These are phyloP conservation scores for Pleurotus pulmonarius DNA, from an alignment of 768 basidiomycete species.

Conservation along the genomic window DNA sequence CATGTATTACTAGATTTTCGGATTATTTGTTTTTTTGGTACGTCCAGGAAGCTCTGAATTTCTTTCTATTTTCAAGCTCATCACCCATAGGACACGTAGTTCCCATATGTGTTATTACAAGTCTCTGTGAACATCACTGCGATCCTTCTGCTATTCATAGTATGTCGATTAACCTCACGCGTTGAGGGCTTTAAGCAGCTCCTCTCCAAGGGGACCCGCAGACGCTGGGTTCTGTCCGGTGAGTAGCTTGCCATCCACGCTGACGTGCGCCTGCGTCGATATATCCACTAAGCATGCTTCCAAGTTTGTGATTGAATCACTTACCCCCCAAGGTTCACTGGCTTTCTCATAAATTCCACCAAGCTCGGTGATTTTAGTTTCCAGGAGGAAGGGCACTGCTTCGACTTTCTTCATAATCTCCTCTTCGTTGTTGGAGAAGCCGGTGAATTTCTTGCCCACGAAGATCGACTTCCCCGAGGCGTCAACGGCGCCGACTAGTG, in stretches of 20 bases:
- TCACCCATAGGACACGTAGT: too few relatives aligned
- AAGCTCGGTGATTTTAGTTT: constrained; percentile 56
- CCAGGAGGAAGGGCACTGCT: constrained; percentile 70
- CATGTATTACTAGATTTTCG: constrained; percentile 33
- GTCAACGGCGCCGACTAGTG: constrained; percentile 54
- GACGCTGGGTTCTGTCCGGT: constrained; percentile 78
- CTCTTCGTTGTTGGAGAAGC: constrained; percentile 75
- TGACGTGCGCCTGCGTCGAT: constrained; percentile 40
- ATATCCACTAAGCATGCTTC: neutral
- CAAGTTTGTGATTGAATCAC: constrained; percentile 19
- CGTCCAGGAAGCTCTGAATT: too few relatives aligned
- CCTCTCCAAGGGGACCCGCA: constrained; percentile 52
- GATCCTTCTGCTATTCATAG: neutral
- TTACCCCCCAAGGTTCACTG: constrained; percentile 48
- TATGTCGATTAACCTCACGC: constrained; percentile 14
- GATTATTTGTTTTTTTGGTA: neutral
- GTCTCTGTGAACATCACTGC: too few relatives aligned
- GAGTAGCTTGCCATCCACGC: constrained; percentile 54
- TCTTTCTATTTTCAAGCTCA: too few relatives aligned
- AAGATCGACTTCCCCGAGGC: constrained; percentile 62
- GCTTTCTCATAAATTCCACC: constrained; percentile 65
- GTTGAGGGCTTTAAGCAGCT: constrained; percentile 48
- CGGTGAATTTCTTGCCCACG: constrained; percentile 52
- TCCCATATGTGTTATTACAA: too few relatives aligned
- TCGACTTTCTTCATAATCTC: constrained; percentile 38